Conservation (phyloP, 495 filamentous ascomycete genomes). For the Daldinia vernicosa region DNA sequence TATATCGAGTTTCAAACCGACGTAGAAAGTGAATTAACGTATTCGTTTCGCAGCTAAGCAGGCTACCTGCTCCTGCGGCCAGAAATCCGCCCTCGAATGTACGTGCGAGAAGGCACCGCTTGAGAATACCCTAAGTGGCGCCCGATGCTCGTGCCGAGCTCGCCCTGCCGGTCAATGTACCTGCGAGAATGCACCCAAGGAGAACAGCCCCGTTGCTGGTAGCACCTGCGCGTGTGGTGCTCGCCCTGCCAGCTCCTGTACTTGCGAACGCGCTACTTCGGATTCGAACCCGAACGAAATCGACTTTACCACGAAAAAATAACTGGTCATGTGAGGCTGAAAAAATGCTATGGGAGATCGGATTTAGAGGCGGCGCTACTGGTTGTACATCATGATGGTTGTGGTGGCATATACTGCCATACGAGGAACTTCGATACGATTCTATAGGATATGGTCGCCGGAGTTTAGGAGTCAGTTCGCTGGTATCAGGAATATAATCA, state of each 20-base stretch:
- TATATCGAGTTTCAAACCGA: neutral
- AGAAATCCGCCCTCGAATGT: conserved; percentile 85
- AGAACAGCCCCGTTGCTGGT: conserved; percentile 69
- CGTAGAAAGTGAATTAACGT: conserved; percentile 9
- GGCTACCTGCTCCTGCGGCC: conserved; percentile 86
- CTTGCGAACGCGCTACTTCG: conserved; percentile 75
- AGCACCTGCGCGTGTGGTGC: conserved; percentile 78
- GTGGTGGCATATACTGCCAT: neutral
- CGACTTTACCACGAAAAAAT: conserved; percentile 79
- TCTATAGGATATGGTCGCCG: conserved; percentile 5
- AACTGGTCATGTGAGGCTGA: neutral
- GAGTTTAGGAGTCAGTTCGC: conserved; percentile 25
- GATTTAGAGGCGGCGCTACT: neutral
- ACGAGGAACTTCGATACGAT: neutral
- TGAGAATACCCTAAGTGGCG: conserved; percentile 78
- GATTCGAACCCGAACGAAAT: conserved; percentile 68
- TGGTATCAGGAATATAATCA: conserved; percentile 2
- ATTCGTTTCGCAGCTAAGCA: conserved; percentile 52
- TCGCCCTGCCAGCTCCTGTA: conserved; percentile 78
- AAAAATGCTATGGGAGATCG: neutral
- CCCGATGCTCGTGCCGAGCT: conserved; percentile 82
- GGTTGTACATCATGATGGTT: neutral
- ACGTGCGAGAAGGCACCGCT: conserved; percentile 77
- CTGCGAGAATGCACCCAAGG: conserved; percentile 74
- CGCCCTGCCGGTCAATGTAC: conserved; percentile 84